phyloP scores from a whole-genome alignment of 2,329 filamentous ascomycete species.

The Aspergillus puulaauensis region DNA sequence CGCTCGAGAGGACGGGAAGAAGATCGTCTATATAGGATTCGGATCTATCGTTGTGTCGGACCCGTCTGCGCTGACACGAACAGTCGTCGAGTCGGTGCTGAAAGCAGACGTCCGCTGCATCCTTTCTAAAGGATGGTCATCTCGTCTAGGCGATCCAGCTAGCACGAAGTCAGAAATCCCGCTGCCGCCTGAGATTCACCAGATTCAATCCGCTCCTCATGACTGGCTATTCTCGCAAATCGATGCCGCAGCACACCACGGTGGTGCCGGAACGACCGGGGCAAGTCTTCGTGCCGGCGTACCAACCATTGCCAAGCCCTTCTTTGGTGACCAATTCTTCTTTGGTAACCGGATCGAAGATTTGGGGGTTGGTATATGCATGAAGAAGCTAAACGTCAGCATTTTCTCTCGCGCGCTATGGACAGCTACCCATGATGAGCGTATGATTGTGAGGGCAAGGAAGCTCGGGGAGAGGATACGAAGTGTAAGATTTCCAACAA shows the following conservation, averaged over 20 bases:
- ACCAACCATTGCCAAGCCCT: slow-evolving; percentile 91
- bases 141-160: slow-evolving; percentile 66
- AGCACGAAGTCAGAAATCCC: slow-evolving; percentile 64
- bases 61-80: slow-evolving; percentile 80
- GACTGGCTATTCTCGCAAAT: slow-evolving; percentile 96
- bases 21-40: slow-evolving; percentile 95
- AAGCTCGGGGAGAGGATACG: slow-evolving; percentile 84
- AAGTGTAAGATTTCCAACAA: slow-evolving; percentile 57
- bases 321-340: slow-evolving; percentile 98
- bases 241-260: slow-evolving; percentile 91
- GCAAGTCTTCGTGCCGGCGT: slow-evolving; percentile 87
- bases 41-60: slow-evolving; percentile 94
- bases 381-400: slow-evolving; percentile 86
- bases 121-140: slow-evolving; percentile 95
- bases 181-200: slow-evolving; percentile 76
- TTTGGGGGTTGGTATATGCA: slow-evolving; percentile 83
- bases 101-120: slow-evolving; percentile 94
- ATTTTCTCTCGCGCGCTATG: slow-evolving; percentile 83
- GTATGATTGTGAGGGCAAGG: slow-evolving; percentile 86
- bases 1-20: slow-evolving; percentile 78
- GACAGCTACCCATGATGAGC: slow-evolving; percentile 84
- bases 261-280: slow-evolving; percentile 90
- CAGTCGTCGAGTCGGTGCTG: slow-evolving; percentile 86
- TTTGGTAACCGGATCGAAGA: slow-evolving; percentile 89
- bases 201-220: slow-evolving; percentile 88